Base-by-base conservation (phyloP, 2,329 filamentous ascomycete species). In the Cylindrodendrum hubeiense region DNA sequence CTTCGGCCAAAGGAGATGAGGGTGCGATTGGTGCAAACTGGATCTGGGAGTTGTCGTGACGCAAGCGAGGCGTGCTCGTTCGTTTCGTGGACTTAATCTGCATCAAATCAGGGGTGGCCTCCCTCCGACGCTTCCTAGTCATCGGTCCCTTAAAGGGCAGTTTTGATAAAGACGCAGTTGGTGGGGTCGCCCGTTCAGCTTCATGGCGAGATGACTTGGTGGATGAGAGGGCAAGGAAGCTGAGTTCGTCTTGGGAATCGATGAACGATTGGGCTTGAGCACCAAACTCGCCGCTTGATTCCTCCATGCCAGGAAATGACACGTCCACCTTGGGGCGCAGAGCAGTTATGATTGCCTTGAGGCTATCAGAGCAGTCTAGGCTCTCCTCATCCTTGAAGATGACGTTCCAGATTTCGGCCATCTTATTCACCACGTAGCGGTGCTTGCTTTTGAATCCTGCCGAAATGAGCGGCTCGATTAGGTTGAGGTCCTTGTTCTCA, bases 31-130 rank as follows among this genome's bases (percentile, higher is more conserved):
- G 81, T 3, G 91, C 88, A 73, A 96, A 96, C 46, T 93, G 86
- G 26, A 97, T 86, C 74, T 97, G 94, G 0, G 93, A 97, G 78
- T 97, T 87, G 67, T 97, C 89, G 71, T 97, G 94, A 34, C 92
- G 88, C 28, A 90, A 82, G 64, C 87, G 87, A 19, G 86, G 83
- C 50, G 85, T 87, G 24, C 63, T 74, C 4, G 67, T 75, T 24
- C 71, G 69, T 54, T 77, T 78, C 10, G 66, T 55, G 28, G 72
- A 50, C 51, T 72, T 77, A 19, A 62, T 51, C n/a, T 65, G 71
- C 22, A 60, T 60, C 2, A 68, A 44, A 22, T 76, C 76, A 3
- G 76, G 70, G 17, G 76, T 76, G 17, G 65, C 59, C 50, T 79
- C 75, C 13, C 70, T 67, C 49, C 66, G 74, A 19, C 74, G 76